These are phyloP conservation scores for Hamamelis virginiana DNA, from an alignment of 164 flowering plant species.

Conservation along the genomic window DNA sequence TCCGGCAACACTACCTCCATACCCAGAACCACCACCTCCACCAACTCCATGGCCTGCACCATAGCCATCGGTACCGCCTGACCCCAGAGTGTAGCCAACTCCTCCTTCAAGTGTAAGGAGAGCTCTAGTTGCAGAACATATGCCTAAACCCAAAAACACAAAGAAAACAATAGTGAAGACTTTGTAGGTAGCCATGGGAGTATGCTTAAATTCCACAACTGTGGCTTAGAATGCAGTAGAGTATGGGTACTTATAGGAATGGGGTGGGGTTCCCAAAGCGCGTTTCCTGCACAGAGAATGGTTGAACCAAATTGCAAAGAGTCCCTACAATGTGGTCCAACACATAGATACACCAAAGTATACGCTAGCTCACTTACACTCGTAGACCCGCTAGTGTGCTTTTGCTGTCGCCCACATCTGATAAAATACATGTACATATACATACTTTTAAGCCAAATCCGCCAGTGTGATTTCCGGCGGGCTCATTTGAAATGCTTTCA, in stretches of 20 bases:
- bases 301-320: slow-evolving; percentile 20
- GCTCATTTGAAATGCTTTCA: slow-evolving; percentile 5
- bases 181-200: slow-evolving; percentile 31
- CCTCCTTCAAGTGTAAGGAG: slow-evolving; percentile 23
- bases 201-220: background rate
- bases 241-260: slow-evolving; percentile 27
- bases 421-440: background rate
- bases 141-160: slow-evolving; percentile 28
- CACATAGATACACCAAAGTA: background rate
- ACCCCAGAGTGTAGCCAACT: background rate
- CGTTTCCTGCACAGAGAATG: slow-evolving; percentile 8
- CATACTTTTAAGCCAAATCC: too few species aligned
- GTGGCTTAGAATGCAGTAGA: slow-evolving; percentile 12
- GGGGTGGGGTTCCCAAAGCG: slow-evolving; percentile 5
- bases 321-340: slow-evolving; percentile 12
- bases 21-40: slow-evolving; percentile 7
- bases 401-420: slow-evolving; percentile 32
- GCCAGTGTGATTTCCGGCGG: too few species aligned
- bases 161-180: slow-evolving; percentile 21
- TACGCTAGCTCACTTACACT: background rate
- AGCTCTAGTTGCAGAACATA: slow-evolving; percentile 33
- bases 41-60: slow-evolving; percentile 9
- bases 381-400: slow-evolving; percentile 19
- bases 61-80: too few species aligned
- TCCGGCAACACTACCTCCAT: slow-evolving; percentile 7